Conservation (phyloP, 169 alveolate genomes). For the Eimeria acervulina region DNA sequence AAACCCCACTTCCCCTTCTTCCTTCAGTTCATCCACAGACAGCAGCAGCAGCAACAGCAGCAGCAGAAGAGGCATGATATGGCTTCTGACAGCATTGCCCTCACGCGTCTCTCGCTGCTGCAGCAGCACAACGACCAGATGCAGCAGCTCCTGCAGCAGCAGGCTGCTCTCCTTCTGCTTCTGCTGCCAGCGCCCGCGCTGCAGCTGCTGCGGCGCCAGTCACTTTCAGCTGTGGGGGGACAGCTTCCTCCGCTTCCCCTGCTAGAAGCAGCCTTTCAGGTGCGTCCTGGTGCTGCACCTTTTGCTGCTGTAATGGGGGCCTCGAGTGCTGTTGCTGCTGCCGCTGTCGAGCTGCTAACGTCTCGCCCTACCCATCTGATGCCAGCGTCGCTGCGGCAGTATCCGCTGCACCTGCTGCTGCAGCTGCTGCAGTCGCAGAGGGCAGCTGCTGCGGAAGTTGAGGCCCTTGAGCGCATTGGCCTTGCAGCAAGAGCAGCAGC, state of each 20-base stretch:
- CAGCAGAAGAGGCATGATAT: background rate
- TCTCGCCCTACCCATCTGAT: constrained; percentile 66
- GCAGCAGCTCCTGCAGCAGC: constrained; percentile 75
- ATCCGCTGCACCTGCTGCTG: constrained; percentile 76
- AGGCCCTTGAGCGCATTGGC: constrained; percentile 73
- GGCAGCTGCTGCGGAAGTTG: constrained; percentile 71
- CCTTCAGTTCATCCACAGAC: constrained; percentile 37
- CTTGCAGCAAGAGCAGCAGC: constrained; percentile 79
- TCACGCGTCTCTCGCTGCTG: constrained; percentile 24
- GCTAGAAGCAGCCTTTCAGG: constrained; percentile 24
- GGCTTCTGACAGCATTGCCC: constrained; percentile 30
- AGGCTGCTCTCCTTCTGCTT: constrained; percentile 46
- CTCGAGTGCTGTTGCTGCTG: constrained; percentile 37
- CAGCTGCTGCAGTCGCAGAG: constrained; percentile 82
- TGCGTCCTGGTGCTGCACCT: constrained; percentile 34
- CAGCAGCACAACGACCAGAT: constrained; percentile 56
- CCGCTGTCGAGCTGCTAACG: constrained; percentile 40
- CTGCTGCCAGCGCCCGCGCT: constrained; percentile 3
- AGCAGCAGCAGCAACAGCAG: constrained; percentile 70
- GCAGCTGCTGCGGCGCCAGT: background rate
- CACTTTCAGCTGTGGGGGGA: constrained; percentile 31
- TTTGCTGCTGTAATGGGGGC: constrained; percentile 44
- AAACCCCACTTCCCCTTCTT: constrained; percentile 37
- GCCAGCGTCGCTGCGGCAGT: constrained; percentile 73
- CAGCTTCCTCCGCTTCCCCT: constrained; percentile 5